A percentile compares a stretch with the other conserved stretches of the same genome.
These are phyloP conservation scores for Rhododendron molle DNA, from an alignment of 148 eudicot genomes.

Conservation along the genomic window DNA sequence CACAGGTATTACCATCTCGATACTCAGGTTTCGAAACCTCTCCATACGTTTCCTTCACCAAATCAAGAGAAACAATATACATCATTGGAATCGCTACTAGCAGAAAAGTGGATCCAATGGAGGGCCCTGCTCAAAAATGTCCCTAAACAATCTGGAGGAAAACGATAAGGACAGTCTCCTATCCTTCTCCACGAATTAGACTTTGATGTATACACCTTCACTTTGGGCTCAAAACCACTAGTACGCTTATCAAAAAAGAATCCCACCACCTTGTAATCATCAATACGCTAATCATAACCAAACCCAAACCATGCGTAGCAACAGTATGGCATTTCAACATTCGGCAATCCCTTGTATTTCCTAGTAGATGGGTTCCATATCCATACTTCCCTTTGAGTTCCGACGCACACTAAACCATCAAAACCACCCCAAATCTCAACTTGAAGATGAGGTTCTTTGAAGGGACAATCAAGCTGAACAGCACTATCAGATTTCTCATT, in stretches of 20 bases:
- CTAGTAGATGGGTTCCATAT: neutral
- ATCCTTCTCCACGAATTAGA: slow-evolving; percentile 22
- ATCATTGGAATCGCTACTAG: neutral
- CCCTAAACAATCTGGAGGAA: neutral
- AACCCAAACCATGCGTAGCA: no score
- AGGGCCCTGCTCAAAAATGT: neutral
- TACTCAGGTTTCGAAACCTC: slow-evolving; percentile 19
- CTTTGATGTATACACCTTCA: slow-evolving; percentile 22
- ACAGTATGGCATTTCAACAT: no score
- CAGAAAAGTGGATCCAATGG: neutral
- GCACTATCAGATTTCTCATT: neutral
- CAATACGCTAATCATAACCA: no score
- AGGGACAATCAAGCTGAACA: neutral
- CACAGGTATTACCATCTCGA: no score
- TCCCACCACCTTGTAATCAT: no score
- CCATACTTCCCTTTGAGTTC: neutral
- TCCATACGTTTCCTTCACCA: slow-evolving; percentile 13
- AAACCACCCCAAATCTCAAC: neutral
- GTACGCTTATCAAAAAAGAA: no score
- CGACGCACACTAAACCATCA: neutral
- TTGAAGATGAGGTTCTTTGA: neutral
- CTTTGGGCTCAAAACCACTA: neutral
- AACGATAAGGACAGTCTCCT: neutral
- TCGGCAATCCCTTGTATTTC: neutral
- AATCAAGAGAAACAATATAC: slow-evolving; percentile 23